Evolutionary conservation across 148 eudicot species (phyloP).

Genomic region (Simmondsia chinensis): DNA sequence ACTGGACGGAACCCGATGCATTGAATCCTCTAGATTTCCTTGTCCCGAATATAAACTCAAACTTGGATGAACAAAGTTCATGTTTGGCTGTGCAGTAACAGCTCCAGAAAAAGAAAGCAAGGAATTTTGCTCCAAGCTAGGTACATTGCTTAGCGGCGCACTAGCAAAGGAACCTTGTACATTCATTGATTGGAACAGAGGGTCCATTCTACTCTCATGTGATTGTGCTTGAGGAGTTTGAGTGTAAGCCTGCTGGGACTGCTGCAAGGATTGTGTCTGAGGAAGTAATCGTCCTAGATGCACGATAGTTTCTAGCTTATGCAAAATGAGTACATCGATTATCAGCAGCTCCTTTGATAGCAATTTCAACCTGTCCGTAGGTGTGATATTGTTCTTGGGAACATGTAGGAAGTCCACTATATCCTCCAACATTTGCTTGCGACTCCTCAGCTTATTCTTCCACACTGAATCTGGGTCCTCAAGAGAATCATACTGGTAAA

Average conservation of each 20-base stretch:
- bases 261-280: conserved; percentile 53
- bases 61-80: conserved; percentile 40
- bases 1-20: conserved; percentile 70
- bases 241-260: conserved; percentile 52
- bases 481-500: conserved; percentile 60
- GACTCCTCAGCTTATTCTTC: conserved; percentile 59
- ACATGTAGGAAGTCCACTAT: conserved; percentile 40
- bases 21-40: conserved; percentile 41
- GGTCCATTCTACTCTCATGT: conserved; percentile 47
- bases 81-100: conserved; percentile 51
- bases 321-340: conserved; percentile 32
- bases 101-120: conserved; percentile 40
- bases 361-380: conserved; percentile 47
- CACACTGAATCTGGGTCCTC: conserved; percentile 59
- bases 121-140: conserved; percentile 54
- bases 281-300: conserved; percentile 58
- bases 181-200: conserved; percentile 52
- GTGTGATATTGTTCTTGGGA: conserved; percentile 36
- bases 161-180: conserved; percentile 44
- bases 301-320: conserved; percentile 60
- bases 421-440: conserved; percentile 69
- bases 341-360: conserved; percentile 71
- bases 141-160: conserved; percentile 47
- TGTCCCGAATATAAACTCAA: conserved; percentile 53
- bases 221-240: conserved; percentile 61